These are phyloP conservation scores for Penicillium alfredii DNA, from an alignment of 495 filamentous ascomycete species.

Conservation along the genomic window DNA sequence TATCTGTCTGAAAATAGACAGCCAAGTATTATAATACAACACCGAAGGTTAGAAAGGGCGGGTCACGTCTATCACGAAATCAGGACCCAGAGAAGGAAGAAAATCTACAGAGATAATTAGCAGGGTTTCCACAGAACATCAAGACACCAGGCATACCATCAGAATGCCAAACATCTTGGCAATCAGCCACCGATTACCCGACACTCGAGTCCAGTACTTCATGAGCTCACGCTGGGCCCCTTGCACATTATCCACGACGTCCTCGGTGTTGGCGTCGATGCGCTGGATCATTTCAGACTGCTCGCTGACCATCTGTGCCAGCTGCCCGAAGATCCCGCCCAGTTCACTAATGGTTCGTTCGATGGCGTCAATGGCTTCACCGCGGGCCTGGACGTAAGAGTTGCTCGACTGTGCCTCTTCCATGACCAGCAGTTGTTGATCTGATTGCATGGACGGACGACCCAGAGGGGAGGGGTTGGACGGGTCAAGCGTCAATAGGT, in stretches of 20 bases:
- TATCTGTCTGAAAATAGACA: slow-evolving; percentile 5
- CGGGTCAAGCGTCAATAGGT: slow-evolving; percentile 82
- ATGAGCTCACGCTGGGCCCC: slow-evolving; percentile 87
- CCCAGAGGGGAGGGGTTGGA: slow-evolving; percentile 50
- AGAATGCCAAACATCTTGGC: slow-evolving; percentile 98
- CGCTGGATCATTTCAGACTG: slow-evolving; percentile 91
- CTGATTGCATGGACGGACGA: slow-evolving; percentile 52
- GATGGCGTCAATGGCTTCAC: slow-evolving; percentile 94
- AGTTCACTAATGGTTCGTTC: slow-evolving; percentile 92
- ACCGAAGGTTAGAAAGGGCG: slow-evolving; percentile 11
- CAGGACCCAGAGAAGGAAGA: slow-evolving; percentile 57
- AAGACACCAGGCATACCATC: slow-evolving; percentile 47
- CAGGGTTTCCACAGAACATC: not conserved
- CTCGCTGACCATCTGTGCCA: slow-evolving; percentile 96
- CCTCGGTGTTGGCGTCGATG: slow-evolving; percentile 92
- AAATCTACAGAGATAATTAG: slow-evolving; percentile 37
- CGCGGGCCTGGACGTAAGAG: slow-evolving; percentile 84
- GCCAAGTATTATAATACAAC: slow-evolving; percentile 38
- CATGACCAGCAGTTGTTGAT: slow-evolving; percentile 90
- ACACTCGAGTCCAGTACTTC: slow-evolving; percentile 94
- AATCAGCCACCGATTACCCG: slow-evolving; percentile 90
- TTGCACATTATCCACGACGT: slow-evolving; percentile 95
- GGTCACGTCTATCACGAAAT: slow-evolving; percentile 44
- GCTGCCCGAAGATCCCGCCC: slow-evolving; percentile 90
- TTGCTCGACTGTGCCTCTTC: slow-evolving; percentile 85